Percentiles rank a stretch among this genome's conserved stretches.
Conservation (phyloP, 306 rosid genomes). For the Vicia faba region DNA sequence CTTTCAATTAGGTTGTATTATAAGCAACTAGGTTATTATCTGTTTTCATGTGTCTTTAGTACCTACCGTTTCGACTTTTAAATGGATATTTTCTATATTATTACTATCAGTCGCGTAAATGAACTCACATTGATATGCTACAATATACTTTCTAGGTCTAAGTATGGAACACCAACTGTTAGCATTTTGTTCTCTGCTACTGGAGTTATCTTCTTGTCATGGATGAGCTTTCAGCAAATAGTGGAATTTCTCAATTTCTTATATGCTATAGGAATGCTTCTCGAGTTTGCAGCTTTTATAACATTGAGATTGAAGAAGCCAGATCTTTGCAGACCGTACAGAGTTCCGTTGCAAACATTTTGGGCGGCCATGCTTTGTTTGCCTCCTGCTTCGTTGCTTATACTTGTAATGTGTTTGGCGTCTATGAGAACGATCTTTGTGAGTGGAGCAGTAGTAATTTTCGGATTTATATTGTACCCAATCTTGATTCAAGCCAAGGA, state of each 20-base stretch:
- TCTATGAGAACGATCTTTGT: conserved; percentile 65
- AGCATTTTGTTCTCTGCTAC: conserved; percentile 82
- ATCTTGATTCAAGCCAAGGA: conserved; percentile 58
- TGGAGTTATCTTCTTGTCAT: conserved; percentile 86
- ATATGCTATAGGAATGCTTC: conserved; percentile 86
- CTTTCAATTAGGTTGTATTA: conserved; percentile 1
- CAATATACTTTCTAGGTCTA: conserved; percentile 55
- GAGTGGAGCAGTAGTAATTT: conserved; percentile 53
- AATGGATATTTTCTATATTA: background rate
- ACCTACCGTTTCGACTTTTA: conserved; percentile 2
- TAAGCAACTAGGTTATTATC: conserved; percentile 11
- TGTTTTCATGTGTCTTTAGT: conserved; percentile 24
- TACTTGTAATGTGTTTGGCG: conserved; percentile 90
- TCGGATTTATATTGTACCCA: conserved; percentile 71
- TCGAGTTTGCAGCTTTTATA: conserved; percentile 83
- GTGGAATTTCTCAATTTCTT: conserved; percentile 85
- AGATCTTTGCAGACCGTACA: conserved; percentile 78
- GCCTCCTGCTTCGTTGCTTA: conserved; percentile 71
- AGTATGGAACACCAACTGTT: conserved; percentile 80
- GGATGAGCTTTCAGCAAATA: conserved; percentile 95
- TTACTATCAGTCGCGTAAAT: conserved; percentile 5
- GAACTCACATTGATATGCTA: conserved; percentile 22
- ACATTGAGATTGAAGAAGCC: conserved; percentile 70
- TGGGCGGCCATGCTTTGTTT: conserved; percentile 72
- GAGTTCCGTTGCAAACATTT: conserved; percentile 71